These are phyloP conservation scores for Hypsizygus marmoreus DNA, from an alignment of 768 basidiomycete species.

Conservation along the genomic window DNA sequence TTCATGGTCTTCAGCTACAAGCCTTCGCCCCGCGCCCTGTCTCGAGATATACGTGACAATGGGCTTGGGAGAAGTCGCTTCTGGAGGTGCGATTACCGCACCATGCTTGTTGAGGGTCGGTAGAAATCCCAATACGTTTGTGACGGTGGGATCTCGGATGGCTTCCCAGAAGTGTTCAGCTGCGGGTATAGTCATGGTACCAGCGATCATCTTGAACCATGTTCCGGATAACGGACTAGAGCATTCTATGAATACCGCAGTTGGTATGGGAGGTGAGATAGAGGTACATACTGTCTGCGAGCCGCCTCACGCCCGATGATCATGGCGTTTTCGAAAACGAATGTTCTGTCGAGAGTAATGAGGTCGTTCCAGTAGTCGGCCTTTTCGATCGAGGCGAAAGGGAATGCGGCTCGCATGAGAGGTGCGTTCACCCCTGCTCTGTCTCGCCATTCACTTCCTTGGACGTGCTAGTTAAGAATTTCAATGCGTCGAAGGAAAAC, in stretches of 20 bases:
- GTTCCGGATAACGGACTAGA: conserved; percentile 25
- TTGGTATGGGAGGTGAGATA: neutral
- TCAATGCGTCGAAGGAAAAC: too few relatives aligned
- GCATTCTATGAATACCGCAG: neutral
- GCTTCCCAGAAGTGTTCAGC: conserved; percentile 37
- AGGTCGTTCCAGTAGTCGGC: conserved; percentile 67
- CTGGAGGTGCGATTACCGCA: conserved; percentile 9
- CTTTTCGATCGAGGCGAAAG: conserved; percentile 57
- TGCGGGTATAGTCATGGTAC: conserved; percentile 30
- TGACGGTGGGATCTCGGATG: conserved; percentile 28
- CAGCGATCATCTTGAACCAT: conserved; percentile 41
- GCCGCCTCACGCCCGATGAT: conserved; percentile 71
- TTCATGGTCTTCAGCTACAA: conserved; percentile 52
- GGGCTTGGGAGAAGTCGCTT: conserved; percentile 22
- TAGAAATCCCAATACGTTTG: conserved; percentile 35
- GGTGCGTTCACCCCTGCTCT: conserved; percentile 36
- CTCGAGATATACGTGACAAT: conserved; percentile 62
- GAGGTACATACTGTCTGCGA: conserved; percentile 40
- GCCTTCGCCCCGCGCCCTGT: conserved; percentile 44
- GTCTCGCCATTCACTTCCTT: conserved; percentile 22
- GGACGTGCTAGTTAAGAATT: conserved; percentile 17
- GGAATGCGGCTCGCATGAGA: conserved; percentile 67
- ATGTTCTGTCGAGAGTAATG: conserved; percentile 43
- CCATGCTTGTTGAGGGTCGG: conserved; percentile 19
- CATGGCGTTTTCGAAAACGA: conserved; percentile 64